phyloP scores from a whole-genome alignment of 768 basidiomycete species.

The Brasilioporus rufonigricans region DNA sequence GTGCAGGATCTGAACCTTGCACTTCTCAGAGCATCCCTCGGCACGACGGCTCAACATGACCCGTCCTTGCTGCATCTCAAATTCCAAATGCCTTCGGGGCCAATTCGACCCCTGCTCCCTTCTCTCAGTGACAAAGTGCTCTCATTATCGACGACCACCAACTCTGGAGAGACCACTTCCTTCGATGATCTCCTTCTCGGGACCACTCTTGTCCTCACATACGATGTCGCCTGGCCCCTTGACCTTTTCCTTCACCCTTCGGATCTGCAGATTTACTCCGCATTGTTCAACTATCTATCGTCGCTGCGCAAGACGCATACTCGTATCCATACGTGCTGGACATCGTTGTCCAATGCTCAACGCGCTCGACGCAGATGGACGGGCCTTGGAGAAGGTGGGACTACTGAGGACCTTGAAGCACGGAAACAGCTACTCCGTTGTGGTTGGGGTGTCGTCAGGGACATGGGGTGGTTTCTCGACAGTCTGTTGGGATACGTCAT shows the following conservation, averaged over 20 bases:
- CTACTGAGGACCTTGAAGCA: constrained; percentile 61
- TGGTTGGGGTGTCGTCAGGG: constrained; percentile 83
- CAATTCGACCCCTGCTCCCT: constrained; percentile 77
- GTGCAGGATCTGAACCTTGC: constrained; percentile 90
- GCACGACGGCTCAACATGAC: constrained; percentile 86
- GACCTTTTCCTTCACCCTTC: constrained; percentile 82
- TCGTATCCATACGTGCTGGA: constrained; percentile 79
- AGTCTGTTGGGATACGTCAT: constrained; percentile 80
- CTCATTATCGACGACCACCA: constrained; percentile 41
- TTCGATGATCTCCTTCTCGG: constrained; percentile 81
- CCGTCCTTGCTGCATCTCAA: constrained; percentile 68
- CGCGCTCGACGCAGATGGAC: constrained; percentile 84
- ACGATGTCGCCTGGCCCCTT: constrained; percentile 79
- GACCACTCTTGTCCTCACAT: constrained; percentile 68
- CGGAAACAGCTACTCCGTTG: constrained; percentile 67
- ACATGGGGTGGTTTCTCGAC: constrained; percentile 93
- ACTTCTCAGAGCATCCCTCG: constrained; percentile 81
- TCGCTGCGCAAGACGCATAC: constrained; percentile 83
- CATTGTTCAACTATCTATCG: constrained; percentile 79
- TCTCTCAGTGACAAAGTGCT: constrained; percentile 49
- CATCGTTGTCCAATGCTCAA: constrained; percentile 80
- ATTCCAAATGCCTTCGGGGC: constrained; percentile 78
- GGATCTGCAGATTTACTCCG: constrained; percentile 72
- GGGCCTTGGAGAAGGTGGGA: constrained; percentile 83
- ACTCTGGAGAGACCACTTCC: constrained; percentile 40